Base-by-base conservation (phyloP, 1,139 yeast genomes). In the Candida freyschussii region DNA sequence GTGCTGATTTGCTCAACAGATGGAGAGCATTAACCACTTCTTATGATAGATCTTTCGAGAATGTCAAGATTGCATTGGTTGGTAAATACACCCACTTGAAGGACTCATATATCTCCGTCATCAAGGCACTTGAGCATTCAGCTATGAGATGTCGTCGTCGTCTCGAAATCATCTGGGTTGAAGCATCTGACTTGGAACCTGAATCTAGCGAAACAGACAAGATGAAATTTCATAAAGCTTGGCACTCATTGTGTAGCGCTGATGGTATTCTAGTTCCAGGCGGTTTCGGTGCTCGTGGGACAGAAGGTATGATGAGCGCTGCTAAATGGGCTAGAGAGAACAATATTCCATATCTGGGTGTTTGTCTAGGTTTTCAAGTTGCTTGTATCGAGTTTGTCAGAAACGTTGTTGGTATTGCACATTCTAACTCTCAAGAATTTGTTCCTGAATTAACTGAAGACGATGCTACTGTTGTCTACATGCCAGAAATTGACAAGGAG, bases 181-280 rank as follows among this genome's bases (percentile, higher is more conserved):
- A 91, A 62, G 85, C 96, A 13, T 68, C 89, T 27, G 91, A 86
- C 59, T 73, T 91, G 55, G 98, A 89, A 63, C 78, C 78, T 33
- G 79, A 74, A 42, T 67, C 78, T 34, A 78, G 78, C 56, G 64
- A 63, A 23, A 55, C 64, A 27, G 75, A 79, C 52, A 82, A 87
- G 63, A 76, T 81, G 37, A 75, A 76, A 51, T 89, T 83, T 67
- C 96, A 91, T 62, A 80, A 82, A 57, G 96, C 97, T 36, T 93
- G 98, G 99, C 93, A 86, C 54, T 69, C 73, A 49, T 79, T 93
- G 47, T 86, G 96, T 59, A 78, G 84, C 53, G 96, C 98, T 16
- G 96, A 93, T 60, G 98, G 98, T 62, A 84, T 93, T 45, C 72
- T 93, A 44, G 96, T 93, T 38, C 98, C 99, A 25, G 99, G 99